A percentile compares a stretch with the other conserved stretches of the same genome.
Conservation (phyloP, 2,329 filamentous ascomycete genomes). For the Fusarium nisikadoi region DNA sequence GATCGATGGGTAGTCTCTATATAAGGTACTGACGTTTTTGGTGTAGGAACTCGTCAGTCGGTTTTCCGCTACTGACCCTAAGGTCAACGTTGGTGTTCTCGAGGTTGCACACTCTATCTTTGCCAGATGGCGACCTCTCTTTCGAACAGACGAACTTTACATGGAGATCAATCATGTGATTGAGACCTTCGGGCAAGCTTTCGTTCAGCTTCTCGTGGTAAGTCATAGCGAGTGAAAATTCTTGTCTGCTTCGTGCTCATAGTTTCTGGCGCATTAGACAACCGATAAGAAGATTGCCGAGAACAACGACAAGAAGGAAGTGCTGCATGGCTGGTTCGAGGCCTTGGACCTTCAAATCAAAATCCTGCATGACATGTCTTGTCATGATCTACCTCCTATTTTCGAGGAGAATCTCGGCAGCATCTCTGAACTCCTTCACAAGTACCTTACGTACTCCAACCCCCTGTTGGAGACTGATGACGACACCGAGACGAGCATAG, state of each 20-base stretch:
- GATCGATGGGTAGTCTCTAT: no score
- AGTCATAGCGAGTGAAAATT: conserved; percentile 35
- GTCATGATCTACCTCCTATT: conserved; percentile 91
- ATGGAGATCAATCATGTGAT: conserved; percentile 97
- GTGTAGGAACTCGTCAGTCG: conserved; percentile 84
- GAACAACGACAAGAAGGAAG: conserved; percentile 79
- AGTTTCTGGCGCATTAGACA: conserved; percentile 54
- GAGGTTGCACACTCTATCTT: conserved; percentile 99
- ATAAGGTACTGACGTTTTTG: conserved; percentile 10
- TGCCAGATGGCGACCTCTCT: conserved; percentile 92
- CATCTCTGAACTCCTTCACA: conserved; percentile 84
- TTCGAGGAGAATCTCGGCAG: conserved; percentile 88
- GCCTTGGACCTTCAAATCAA: conserved; percentile 90
- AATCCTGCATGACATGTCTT: conserved; percentile 96
- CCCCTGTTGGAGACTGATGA: conserved; percentile 84
- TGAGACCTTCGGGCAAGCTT: conserved; percentile 82
- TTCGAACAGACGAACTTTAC: conserved; percentile 91
- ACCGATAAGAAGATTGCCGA: conserved; percentile 78
- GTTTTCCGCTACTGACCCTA: conserved; percentile 82
- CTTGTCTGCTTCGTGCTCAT: conserved; percentile 24
- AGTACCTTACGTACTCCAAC: conserved; percentile 92
- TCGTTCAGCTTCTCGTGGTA: conserved; percentile 82
- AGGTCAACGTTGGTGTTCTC: conserved; percentile 91
- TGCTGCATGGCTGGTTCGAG: conserved; percentile 81
- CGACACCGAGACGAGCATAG: conserved; percentile 84